Base-by-base conservation (phyloP, 305 asterid genomes). In the Solanum hybrid region DNA sequence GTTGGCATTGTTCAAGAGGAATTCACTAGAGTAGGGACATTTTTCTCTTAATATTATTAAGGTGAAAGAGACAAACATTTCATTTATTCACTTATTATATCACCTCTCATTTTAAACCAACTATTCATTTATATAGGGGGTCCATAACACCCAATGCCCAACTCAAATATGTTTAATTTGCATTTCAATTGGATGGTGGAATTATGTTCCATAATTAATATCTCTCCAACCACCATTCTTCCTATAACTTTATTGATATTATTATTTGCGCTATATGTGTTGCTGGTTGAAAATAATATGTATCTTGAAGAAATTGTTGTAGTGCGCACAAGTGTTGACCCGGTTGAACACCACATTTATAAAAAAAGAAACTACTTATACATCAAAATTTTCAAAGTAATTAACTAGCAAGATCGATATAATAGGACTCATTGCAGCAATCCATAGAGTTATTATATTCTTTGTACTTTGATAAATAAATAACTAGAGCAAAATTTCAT, bases 51-150 rank as follows among this genome's bases (percentile, higher is more conserved):
- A 40, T 27, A 40, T n/a, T 37, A 56, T 71, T 89, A 20, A 11
- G 37, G 64, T 31, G 66, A 10, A 13, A 37, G 71, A 35, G 32
- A 51, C 89, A 85, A 35, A 6, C 8, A 42, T 72, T 26, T 89
- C 79, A 40, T 32, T 20, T 77, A 22, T 10, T 88, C 72, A 27
- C 38, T 26, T 14, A 37, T 8, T 26, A 27, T 29, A 51, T 16
- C 51, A 60, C 56, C 60, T 69, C 88, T 69, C 17, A 16, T n/a
- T 69, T 37, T 85, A 78, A 5, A 26, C 86, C 90, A 46, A 75
- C 86, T 56, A 85, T 24, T 16, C 6, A 46, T 82, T 27, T 24
- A 22, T 6, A 31, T 69, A 69, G 22, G 71, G 90, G 51, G 78
- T 36, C 89, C 89, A 46, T 75, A 13, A 24, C 8, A 35, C 9